These are phyloP conservation scores for Clavispora phyllophila DNA, from an alignment of 805 yeast genomes.

Conservation along the genomic window DNA sequence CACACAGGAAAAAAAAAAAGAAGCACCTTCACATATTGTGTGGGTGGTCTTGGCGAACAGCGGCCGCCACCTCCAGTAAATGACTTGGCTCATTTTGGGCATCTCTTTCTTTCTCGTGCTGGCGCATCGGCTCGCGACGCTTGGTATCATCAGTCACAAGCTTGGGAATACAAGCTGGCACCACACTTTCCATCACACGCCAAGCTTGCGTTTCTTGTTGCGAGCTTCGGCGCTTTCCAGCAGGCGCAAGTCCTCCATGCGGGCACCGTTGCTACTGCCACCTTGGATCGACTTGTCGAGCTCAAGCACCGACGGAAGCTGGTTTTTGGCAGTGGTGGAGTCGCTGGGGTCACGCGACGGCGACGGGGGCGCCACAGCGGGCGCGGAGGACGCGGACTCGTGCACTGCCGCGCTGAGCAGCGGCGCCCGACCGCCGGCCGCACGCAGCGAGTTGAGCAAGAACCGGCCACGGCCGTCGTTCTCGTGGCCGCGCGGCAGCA, in stretches of 20 bases:
- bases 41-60: neutral
- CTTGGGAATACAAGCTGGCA: no score
- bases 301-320: constrained; percentile 34
- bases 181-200: neutral
- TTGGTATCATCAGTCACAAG: no score
- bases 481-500: neutral
- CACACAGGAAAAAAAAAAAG: no score
- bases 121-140: no score
- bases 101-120: no score
- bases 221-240: constrained; percentile 7
- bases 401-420: neutral
- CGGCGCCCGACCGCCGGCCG: neutral
- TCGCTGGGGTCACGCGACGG: neutral
- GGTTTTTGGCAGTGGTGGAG: constrained; percentile 8
- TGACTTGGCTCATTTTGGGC: no score
- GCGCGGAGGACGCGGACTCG: neutral
- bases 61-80: neutral
- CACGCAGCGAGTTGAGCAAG: neutral
- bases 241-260: constrained; percentile 3
- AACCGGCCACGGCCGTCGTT: neutral
- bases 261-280: constrained; percentile 6
- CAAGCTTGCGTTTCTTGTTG: constrained; percentile 11
- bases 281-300: constrained; percentile 27
- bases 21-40: no score
- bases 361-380: neutral